phyloP scores from a whole-genome alignment of 768 basidiomycete species.

The Leucosporidium creatinivorum region DNA sequence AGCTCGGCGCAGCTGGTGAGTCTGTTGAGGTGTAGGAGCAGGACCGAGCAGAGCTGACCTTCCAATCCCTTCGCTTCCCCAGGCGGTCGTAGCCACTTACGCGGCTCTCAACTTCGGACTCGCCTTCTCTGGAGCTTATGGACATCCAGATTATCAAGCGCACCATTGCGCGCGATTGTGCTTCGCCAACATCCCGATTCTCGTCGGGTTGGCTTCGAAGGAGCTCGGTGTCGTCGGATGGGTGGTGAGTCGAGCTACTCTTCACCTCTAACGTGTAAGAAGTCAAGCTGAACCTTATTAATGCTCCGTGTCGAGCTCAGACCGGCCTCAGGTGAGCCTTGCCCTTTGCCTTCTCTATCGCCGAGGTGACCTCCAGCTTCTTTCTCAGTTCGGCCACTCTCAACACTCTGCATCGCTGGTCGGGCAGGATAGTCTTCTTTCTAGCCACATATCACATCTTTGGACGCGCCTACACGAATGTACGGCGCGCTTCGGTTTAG shows the following conservation, averaged over 20 bases:
- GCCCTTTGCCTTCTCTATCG: too few relatives aligned
- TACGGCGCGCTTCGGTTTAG: background rate
- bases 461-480: constrained; percentile 4
- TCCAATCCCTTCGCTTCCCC: too few relatives aligned
- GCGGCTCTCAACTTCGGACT: background rate
- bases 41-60: too few relatives aligned
- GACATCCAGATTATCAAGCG: constrained; percentile 6
- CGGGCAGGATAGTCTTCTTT: constrained; percentile 1
- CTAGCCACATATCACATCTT: constrained; percentile 7
- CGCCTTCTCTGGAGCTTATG: background rate
- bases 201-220: constrained; percentile 8
- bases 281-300: too few relatives aligned
- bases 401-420: constrained; percentile 13
- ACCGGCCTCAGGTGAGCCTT: background rate
- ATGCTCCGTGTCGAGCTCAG: background rate
- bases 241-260: constrained; percentile 6
- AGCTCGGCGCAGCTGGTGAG: constrained; percentile 7
- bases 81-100: background rate
- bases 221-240: constrained; percentile 15
- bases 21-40: background rate
- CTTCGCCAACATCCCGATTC: constrained; percentile 9
- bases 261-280: too few relatives aligned
- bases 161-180: constrained; percentile 13
- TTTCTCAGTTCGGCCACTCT: constrained; percentile 5
- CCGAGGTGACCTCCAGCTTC: background rate